A percentile compares a stretch with the other conserved stretches of the same genome.
Evolutionary conservation across 2,329 filamentous ascomycete species (phyloP).

Genomic region (Albophoma yamanashiensis): DNA sequence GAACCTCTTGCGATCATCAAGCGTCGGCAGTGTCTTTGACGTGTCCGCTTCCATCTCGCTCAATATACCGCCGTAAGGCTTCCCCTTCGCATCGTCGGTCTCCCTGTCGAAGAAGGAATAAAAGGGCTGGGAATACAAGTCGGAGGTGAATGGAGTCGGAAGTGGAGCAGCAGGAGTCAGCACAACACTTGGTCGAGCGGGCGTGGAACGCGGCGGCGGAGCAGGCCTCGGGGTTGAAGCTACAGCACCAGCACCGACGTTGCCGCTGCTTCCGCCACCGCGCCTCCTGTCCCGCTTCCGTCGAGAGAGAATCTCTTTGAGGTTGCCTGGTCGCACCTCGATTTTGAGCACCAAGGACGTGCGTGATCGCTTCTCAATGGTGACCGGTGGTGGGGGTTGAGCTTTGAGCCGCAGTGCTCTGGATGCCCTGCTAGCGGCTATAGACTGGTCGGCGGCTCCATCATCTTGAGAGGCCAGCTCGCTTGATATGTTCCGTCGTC

Average conservation of each 20-base stretch:
- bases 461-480: slow-evolving; percentile 27
- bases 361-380: slow-evolving; percentile 26
- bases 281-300: slow-evolving; percentile 21
- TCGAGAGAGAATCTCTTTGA: slow-evolving; percentile 25
- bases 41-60: slow-evolving; percentile 86
- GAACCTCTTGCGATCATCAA: slow-evolving; percentile 74
- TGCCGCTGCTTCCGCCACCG: slow-evolving; percentile 3
- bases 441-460: slow-evolving; percentile 17
- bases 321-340: slow-evolving; percentile 24
- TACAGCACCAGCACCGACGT: neutral
- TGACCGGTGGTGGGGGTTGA: slow-evolving; percentile 27
- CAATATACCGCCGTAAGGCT: slow-evolving; percentile 91
- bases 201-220: slow-evolving; percentile 12
- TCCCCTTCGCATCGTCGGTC: slow-evolving; percentile 77
- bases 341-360: slow-evolving; percentile 24
- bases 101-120: slow-evolving; percentile 87
- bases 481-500: slow-evolving; percentile 37
- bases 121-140: slow-evolving; percentile 64
- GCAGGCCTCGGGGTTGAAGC: slow-evolving; percentile 10
- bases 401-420: slow-evolving; percentile 49
- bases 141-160: slow-evolving; percentile 45
- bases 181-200: slow-evolving; percentile 6
- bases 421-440: slow-evolving; percentile 25
- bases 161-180: slow-evolving; percentile 18
- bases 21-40: slow-evolving; percentile 70